Base-by-base conservation (phyloP, 2,329 filamentous ascomycete species). In the Amphichorda felina region DNA sequence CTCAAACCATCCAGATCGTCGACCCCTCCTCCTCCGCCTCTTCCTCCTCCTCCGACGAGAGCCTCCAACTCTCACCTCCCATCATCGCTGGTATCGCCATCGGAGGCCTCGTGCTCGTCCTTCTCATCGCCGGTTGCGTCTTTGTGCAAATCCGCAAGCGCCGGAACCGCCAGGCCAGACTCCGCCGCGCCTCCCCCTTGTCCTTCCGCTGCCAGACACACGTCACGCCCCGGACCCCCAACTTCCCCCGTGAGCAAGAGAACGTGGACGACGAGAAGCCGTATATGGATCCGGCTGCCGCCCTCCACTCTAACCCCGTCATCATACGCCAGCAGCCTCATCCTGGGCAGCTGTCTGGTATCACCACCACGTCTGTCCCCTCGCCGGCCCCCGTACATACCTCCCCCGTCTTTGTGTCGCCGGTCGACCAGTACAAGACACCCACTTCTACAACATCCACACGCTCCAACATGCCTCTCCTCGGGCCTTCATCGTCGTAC, bases 191-290 rank as follows among this genome's bases (percentile, higher is more conserved):
- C 11, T 70, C 68, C 0, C 60, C 63, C 4, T 56, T 72, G 19
- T 69, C 64, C 2, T 72, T 72, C 50, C 60, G 61, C 22, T 72
- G 69, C 51, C 64, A 68, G 38, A 61, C 66, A 1, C 60, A 41
- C 8, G 30, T 50, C 10, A 50, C 48, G 4, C 48, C 47, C 14
- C 36, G 36, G 8, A 43, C 45, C 13, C 38, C 42, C n/a, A 38
- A 38, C 3, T 49, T 49, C 35, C 40, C 38, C 38, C 43, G 19
- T 11, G 19, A 8, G 27, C 27, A 5, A n/a, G 36, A 39, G 11
- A 38, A 40, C 11, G 34, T 29, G 31, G 37, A 43, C 1, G 37
- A 43, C 9, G 48, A 53, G 34, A 45, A 45, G 32, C 31, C 34
- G 6, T 35, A 39, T 36, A n/a, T 42, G 26, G 14, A 44, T 25